Evolutionary conservation across 192 early-diverging fungal genomes (phyloP), one percentile per base, ranked within the genome.

Genomic region (Coemansia sp.): DNA sequence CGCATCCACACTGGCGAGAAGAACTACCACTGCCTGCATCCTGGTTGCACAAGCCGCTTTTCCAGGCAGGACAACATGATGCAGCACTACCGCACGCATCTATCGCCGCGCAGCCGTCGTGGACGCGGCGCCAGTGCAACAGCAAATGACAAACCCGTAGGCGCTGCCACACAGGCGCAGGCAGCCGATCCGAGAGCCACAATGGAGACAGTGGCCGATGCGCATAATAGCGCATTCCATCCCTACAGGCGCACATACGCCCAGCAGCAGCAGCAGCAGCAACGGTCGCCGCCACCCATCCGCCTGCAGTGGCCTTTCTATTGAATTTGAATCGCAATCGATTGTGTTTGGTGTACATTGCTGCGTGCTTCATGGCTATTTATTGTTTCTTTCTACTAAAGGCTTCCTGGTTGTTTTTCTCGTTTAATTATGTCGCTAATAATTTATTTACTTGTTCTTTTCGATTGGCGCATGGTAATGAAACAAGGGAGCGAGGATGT

Each of bases 61-160:
- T 91, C 91, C 41, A 83, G 92, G 56, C 90, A 92, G 41, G 92
- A 93, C 78, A 92, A 94, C 72, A 92, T 92, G 90, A 92, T 90
- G 88, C 92, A 94, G 63, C 92, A 94, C 68, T 92, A 90, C 71
- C 89, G 90, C 49, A 91, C 91, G 8, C 92, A 94, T 68, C 82
- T 89, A 72, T 90, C 90, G 48, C 71, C 87, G 24, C 89, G 89
- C 67, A 89, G 87, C 21, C 86, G 89, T 39, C 69, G 73, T 46
- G 76, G 69, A 23, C 63, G 58, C 16, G 38, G 58, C 58, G 38
- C n/a, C 20, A 24, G 58, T 2, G 26, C 49, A 43, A 16, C 58
- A 26, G 38, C 23, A 26, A 52, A 46, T 39, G 49, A 1, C 41
- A 43, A 4, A 5, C 6, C 20, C 5, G 43, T 1, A 21, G 38